Base-by-base conservation (phyloP, 371 early-diverging fungal genomes). In the Phascolomyces articulosus region DNA sequence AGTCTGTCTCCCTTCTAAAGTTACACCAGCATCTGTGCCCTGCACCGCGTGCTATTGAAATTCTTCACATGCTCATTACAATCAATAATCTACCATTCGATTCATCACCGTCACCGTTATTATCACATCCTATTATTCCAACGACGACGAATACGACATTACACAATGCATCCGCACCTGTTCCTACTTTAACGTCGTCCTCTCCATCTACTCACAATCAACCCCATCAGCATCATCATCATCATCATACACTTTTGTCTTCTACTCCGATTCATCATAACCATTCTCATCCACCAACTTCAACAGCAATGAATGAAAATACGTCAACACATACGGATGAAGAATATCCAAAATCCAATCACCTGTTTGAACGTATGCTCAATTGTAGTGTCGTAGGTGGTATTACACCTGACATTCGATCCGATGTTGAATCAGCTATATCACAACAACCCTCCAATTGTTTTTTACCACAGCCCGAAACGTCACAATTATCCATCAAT, bases 331-430 rank as follows among this genome's bases (percentile, higher is more conserved):
- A 44, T n/a, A 44, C 4, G 8, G 44, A 58, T 20, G 53, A 49
- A 26, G 55, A 60, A 18, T 63, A 60, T 60, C 75, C 81, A 3
- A 75, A 81, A 44, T 70, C 74, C 3, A 64, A 58, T 1, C 67
- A 70, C 21, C 67, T 72, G 53, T 70, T 76, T 49, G 77, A 78
- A 51, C 73, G 82, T 15, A 74, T 78, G 72, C 71, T 78, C 60
- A 78, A 76, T 55, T 74, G 77, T 9, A 77, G 77, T 47, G 72
- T 81, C 4, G 66, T 81, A 4, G 82, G 82, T 48, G 82, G 82
- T 0, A 77, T 80, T n/a, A 77, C 78, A 0, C 66, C 81, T 44
- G 76, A 77, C 55, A 70, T 78, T 53, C 76, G 74, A 16, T 66
- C 63, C 59, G 66, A 59, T 16, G 64, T 69, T 7, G 61, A 65